phyloP scores from a whole-genome alignment of 2,329 filamentous ascomycete genomes.

The Penicillium sp. region DNA sequence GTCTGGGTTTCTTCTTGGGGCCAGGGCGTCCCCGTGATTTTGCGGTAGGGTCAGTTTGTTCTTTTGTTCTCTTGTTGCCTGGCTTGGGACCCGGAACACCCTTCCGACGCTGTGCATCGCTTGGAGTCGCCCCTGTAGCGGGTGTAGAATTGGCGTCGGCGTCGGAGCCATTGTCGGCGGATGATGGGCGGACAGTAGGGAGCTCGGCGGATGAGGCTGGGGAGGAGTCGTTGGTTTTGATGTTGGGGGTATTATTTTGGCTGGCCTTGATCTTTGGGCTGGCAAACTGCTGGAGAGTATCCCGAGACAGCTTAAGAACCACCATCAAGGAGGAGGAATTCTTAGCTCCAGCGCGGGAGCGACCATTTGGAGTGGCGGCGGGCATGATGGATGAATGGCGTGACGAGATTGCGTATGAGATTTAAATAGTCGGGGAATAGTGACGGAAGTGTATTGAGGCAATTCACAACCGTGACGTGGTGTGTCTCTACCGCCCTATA shows the following conservation, averaged over 20 bases:
- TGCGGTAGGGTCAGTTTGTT: conserved; percentile 46
- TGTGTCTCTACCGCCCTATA: conserved; percentile 10
- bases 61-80: conserved; percentile 56
- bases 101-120: conserved; percentile 67
- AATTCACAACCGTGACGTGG: conserved; percentile 26
- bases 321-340: conserved; percentile 24
- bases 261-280: not conserved
- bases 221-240: conserved; percentile 34
- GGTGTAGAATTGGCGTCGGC: conserved; percentile 39
- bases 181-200: conserved; percentile 35
- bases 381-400: conserved; percentile 19
- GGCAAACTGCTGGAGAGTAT: conserved; percentile 37
- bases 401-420: not conserved
- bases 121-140: conserved; percentile 39
- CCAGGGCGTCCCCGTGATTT: conserved; percentile 80
- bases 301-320: conserved; percentile 41
- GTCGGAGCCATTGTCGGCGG: conserved; percentile 43
- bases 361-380: conserved; percentile 34
- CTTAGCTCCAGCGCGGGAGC: conserved; percentile 32
- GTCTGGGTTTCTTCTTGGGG: conserved; percentile 90
- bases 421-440: conserved; percentile 7
- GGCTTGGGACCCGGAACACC: conserved; percentile 68
- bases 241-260: conserved; percentile 16
- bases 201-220: conserved; percentile 38
- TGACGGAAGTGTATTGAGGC: conserved; percentile 6